A percentile compares a stretch with the other conserved stretches of the same genome.
Evolutionary conservation across 441 rosid genomes (phyloP).

Genomic region (Euphorbia corollata): DNA sequence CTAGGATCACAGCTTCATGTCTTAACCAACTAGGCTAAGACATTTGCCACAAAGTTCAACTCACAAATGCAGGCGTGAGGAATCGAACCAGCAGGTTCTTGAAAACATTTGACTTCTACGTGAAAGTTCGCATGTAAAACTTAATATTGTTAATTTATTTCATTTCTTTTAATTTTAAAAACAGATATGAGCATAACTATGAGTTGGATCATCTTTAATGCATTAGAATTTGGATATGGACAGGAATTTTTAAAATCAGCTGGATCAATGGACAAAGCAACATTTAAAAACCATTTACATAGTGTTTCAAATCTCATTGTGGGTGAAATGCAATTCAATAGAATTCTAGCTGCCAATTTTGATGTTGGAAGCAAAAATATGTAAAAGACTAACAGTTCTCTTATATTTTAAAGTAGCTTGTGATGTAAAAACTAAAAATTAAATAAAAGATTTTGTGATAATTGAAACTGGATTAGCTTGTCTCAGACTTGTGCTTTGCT

Average conservation of each 20-base stretch:
- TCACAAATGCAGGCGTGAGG: no score
- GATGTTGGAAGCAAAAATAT: no score
- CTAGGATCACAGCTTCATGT: no score
- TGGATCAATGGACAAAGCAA: neutral
- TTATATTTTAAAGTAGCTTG: neutral
- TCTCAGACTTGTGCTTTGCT: neutral
- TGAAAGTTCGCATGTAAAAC: no score
- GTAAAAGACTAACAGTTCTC: neutral
- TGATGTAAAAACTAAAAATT: neutral
- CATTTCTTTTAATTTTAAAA: neutral
- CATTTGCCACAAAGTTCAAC: no score
- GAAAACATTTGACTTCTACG: no score
- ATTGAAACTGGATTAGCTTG: neutral
- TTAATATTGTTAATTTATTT: no score
- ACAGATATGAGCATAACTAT: neutral
- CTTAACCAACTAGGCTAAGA: no score
- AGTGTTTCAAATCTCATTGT: neutral
- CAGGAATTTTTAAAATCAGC: neutral
- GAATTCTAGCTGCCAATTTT: neutral
- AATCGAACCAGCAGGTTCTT: no score
- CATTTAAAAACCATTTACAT: neutral
- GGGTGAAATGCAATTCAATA: neutral
- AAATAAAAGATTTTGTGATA: neutral
- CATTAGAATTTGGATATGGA: neutral
- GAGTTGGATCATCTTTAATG: neutral